A percentile compares a stretch with the other conserved stretches of the same genome.
Evolutionary conservation across 2,329 filamentous ascomycete species (phyloP).

Genomic region (Clonostachys sp.): DNA sequence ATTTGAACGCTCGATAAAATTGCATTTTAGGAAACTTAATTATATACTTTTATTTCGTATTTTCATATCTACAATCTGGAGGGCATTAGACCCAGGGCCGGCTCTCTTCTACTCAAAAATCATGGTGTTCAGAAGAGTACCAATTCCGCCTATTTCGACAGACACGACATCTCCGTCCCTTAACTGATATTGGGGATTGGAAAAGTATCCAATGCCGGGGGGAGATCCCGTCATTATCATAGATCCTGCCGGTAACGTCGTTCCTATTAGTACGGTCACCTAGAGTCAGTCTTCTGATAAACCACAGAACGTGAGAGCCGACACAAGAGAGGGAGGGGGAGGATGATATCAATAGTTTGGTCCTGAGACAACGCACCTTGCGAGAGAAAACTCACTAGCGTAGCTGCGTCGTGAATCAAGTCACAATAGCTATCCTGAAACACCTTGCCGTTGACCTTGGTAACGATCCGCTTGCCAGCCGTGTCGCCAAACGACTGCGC

Average conservation of each 20-base stretch:
- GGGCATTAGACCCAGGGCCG: no score
- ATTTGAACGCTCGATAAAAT: no score
- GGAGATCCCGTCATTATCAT: constrained; percentile 46
- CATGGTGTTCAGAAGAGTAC: constrained; percentile 19
- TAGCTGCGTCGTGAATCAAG: constrained; percentile 36
- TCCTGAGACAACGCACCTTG: constrained; percentile 14
- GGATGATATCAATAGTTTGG: no score
- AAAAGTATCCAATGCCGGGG: constrained; percentile 26
- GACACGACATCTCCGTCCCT: constrained; percentile 25
- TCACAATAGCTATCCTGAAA: constrained; percentile 32
- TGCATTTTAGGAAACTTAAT: no score
- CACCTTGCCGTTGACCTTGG: constrained; percentile 36
- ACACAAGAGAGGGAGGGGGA: no score
- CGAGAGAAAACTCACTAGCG: constrained; percentile 35
- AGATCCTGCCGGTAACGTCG: constrained; percentile 23
- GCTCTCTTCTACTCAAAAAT: constrained; percentile 6
- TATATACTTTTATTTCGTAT: no score
- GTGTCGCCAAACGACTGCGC: constrained; percentile 5
- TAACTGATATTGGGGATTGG: constrained; percentile 17
- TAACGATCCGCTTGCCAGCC: constrained; percentile 12
- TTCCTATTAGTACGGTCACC: no score
- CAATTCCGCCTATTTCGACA: constrained; percentile 19
- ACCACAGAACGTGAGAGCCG: no score
- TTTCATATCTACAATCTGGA: no score
- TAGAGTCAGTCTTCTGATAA: no score